Conservation (phyloP, 225 moss, liverwort and hornwort genomes). For the Bryoerythrophyllum caledonicum region DNA sequence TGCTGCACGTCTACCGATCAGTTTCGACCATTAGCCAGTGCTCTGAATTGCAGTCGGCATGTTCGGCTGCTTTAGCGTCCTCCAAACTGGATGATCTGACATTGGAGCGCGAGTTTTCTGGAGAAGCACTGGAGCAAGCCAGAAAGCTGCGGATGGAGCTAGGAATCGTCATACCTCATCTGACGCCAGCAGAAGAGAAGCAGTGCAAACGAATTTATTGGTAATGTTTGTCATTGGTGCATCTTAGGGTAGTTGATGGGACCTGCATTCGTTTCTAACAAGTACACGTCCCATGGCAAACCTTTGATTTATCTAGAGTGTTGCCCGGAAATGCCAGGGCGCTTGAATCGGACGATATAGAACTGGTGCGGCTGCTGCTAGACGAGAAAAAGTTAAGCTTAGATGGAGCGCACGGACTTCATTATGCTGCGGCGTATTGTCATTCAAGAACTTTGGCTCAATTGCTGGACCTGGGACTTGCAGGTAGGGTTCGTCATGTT, state of each 20-base stretch:
- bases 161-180: conserved; percentile 18
- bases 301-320: too few species aligned
- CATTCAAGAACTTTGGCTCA: conserved; percentile 79
- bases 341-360: conserved; percentile 88
- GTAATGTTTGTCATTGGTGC: conserved; percentile 29
- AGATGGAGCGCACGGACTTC: conserved; percentile 75
- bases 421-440: conserved; percentile 88
- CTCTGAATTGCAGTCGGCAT: conserved; percentile 41
- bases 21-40: conserved; percentile 5
- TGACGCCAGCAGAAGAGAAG: conserved; percentile 33
- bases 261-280: neutral
- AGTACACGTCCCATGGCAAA: too few species aligned
- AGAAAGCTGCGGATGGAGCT: conserved; percentile 34
- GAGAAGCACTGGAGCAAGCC: conserved; percentile 41
- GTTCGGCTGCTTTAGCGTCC: conserved; percentile 29
- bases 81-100: conserved; percentile 30
- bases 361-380: conserved; percentile 74
- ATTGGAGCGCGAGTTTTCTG: conserved; percentile 49
- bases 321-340: conserved; percentile 41
- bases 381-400: conserved; percentile 66
- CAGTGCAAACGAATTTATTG: conserved; percentile 58
- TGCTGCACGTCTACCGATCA: conserved; percentile 42
- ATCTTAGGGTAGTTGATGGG: neutral
- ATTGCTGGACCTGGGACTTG: conserved; percentile 70
- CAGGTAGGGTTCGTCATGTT: conserved; percentile 26